Base-by-base conservation (phyloP, 2,329 filamentous ascomycete species). In the Cylindrodendrum hubeiense region DNA sequence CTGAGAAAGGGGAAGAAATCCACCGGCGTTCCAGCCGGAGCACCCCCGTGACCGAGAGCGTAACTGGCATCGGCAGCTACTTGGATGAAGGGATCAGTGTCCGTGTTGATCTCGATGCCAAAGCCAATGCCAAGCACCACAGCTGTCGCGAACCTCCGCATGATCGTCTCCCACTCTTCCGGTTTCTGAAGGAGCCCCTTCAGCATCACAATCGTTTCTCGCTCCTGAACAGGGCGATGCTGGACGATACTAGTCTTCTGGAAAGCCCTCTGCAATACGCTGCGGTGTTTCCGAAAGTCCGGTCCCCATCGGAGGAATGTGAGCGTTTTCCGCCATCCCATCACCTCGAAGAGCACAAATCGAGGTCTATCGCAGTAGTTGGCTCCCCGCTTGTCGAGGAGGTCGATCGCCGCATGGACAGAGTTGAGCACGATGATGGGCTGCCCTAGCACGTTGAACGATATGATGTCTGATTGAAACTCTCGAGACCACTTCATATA, bases 401-500 rank as follows among this genome's bases (percentile, higher is more conserved):
- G 74, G 19, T 84, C 81, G 7, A 74, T 67, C 19, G 83, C 82
- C 4, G 79, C 77, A 44, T 80, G 72, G 7, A 78, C 75, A 50
- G 79, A 83, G 72, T 84, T 83, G 24, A 85, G 74, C 3, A 84
- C 78, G 37, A 85, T 75, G 59, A 83, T 71, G 7, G 72, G 56
- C 46, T 78, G 74, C n/a, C 77, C 77, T 3, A 79, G 68, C 19
- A 74, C 77, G 62, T 65, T 78, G 77, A 67, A 77, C 67, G 66
- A 82, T 1, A 77, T 39, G 2, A 76, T 63, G 26, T 77, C 76
- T n/a, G 76, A 77, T 2, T 89, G 78, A 92, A 92, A 78, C 91
- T 77, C 59, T 13, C 70, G 59, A 2, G 71, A 74, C 73, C 73
- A 75, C 37, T 61, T 60, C 58, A 74, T 73, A 55, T 77, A 79